Conservation (phyloP, 495 filamentous ascomycete species). For the Penicillium verhagenii region DNA sequence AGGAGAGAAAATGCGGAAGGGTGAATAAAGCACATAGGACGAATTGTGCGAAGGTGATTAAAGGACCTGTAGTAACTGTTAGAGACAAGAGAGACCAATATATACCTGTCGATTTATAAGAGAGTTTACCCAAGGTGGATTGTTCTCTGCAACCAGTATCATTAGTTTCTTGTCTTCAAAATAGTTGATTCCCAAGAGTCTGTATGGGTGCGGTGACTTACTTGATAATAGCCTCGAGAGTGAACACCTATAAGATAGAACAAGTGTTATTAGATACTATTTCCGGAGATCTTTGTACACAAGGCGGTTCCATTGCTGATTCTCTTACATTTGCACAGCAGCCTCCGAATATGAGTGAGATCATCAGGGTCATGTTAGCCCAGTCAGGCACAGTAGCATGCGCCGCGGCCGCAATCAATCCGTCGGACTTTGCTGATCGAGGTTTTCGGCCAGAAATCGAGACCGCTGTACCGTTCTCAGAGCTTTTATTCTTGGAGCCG, state of each 20-base stretch:
- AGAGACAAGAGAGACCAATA: too few species aligned
- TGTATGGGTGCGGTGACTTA: constrained; percentile 41
- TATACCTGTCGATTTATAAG: not conserved
- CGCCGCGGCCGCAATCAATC: constrained; percentile 35
- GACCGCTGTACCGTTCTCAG: not conserved
- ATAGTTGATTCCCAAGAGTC: not conserved
- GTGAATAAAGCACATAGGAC: constrained; percentile 70
- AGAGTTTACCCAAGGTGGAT: constrained; percentile 34
- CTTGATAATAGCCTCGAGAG: constrained; percentile 95
- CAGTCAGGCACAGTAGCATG: constrained; percentile 62
- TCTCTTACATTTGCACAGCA: constrained; percentile 91
- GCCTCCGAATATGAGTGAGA: constrained; percentile 91
- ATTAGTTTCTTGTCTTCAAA: constrained; percentile 15
- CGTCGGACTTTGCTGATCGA: not conserved
- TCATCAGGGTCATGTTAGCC: constrained; percentile 67
- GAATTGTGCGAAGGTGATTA: constrained; percentile 95
- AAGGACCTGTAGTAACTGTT: constrained; percentile 55
- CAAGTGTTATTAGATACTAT: not conserved
- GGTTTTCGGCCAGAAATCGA: not conserved
- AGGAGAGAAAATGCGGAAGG: constrained; percentile 69
- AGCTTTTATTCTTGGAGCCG: not conserved
- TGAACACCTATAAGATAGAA: constrained; percentile 79
- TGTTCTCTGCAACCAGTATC: constrained; percentile 32
- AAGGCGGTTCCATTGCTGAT: not conserved
- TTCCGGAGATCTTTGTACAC: too few species aligned